Conservation (phyloP, 352 stramenopile genomes). For the Pythium chondricola region DNA sequence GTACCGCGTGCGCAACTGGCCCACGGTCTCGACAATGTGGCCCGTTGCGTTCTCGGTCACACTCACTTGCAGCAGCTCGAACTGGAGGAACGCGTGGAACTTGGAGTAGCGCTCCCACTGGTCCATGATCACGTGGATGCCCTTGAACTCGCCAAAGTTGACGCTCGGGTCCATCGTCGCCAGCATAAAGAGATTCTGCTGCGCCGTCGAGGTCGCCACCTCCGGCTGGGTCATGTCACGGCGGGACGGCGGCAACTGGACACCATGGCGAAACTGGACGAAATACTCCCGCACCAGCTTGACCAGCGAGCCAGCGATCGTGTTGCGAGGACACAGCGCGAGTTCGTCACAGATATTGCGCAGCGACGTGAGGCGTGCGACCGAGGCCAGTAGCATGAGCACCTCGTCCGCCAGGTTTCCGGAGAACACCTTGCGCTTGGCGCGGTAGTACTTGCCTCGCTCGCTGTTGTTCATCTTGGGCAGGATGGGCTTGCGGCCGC, state of each 20-base stretch:
- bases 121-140: slow-evolving; percentile 36
- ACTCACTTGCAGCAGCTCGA: slow-evolving; percentile 43
- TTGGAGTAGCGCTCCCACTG: slow-evolving; percentile 67
- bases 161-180: slow-evolving; percentile 28
- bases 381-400: slow-evolving; percentile 35
- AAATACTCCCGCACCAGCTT: slow-evolving; percentile 58
- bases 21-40: slow-evolving; percentile 37
- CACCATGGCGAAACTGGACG: slow-evolving; percentile 48
- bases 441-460: slow-evolving; percentile 53
- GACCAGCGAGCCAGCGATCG: slow-evolving; percentile 20
- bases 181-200: slow-evolving; percentile 32
- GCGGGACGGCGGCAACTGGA: slow-evolving; percentile 24
- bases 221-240: slow-evolving; percentile 26
- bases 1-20: slow-evolving; percentile 43
- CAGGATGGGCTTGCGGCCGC: slow-evolving; percentile 21
- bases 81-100: slow-evolving; percentile 44
- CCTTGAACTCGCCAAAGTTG: slow-evolving; percentile 33
- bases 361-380: slow-evolving; percentile 32
- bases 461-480: slow-evolving; percentile 47
- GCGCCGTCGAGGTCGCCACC: slow-evolving; percentile 7
- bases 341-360: slow-evolving; percentile 19
- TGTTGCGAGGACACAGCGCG: slow-evolving; percentile 6
- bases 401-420: slow-evolving; percentile 36
- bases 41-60: slow-evolving; percentile 22
- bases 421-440: slow-evolving; percentile 41